Conservation (phyloP, 2,329 filamentous ascomycete species). For the Cordyceps fumosorosea region DNA sequence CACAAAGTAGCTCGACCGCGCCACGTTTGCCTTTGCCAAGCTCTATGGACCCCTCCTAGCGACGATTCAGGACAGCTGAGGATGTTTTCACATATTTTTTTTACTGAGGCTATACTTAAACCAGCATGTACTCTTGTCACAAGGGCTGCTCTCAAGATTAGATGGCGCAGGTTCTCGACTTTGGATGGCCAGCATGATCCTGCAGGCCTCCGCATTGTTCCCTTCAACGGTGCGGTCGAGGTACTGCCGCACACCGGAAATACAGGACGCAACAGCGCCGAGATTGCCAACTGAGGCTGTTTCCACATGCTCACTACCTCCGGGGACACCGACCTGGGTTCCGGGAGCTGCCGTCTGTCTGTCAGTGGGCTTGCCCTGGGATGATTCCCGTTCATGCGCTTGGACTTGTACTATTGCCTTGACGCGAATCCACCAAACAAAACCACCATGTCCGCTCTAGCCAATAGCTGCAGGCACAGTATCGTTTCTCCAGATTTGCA, state of each 20-base stretch:
- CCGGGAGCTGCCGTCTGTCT: not conserved
- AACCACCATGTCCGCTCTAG: not conserved
- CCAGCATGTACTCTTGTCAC: not conserved
- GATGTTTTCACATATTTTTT: not conserved
- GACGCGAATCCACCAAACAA: not conserved
- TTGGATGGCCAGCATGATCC: not conserved
- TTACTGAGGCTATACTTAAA: not conserved
- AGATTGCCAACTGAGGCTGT: constrained; percentile 1
- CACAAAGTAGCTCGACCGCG: not conserved
- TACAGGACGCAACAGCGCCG: not conserved
- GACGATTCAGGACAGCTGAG: not conserved
- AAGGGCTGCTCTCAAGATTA: not conserved
- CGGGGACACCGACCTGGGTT: not conserved
- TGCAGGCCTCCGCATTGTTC: not conserved
- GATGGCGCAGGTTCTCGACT: not conserved
- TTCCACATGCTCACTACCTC: not conserved
- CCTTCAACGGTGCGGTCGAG: not conserved
- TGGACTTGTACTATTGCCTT: not conserved
- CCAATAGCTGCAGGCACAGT: not conserved
- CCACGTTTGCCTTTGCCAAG: not conserved
- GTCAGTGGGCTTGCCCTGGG: not conserved
- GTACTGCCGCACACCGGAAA: not conserved
- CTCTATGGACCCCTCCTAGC: not conserved
- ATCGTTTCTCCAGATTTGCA: not conserved
- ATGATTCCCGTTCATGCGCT: not conserved